These are phyloP conservation scores for Botrytis paeoniae DNA, from an alignment of 2,329 filamentous ascomycete genomes.

Conservation along the genomic window DNA sequence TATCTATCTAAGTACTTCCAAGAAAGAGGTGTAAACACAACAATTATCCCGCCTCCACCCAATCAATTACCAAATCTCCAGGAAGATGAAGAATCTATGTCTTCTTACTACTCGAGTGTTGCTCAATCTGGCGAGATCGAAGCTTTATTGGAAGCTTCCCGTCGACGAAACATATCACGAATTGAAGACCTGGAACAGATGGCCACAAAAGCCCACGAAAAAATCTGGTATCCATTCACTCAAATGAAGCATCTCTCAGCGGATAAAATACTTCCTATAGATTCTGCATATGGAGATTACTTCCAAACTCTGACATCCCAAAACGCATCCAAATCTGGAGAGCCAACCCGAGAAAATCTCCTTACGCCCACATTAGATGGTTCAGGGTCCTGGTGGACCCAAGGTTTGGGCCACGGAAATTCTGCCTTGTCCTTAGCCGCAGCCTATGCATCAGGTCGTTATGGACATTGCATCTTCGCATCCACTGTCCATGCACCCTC, in stretches of 20 bases:
- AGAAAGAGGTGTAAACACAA: conserved; percentile 54
- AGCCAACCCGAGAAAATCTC: conserved; percentile 36
- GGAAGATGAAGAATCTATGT: conserved; percentile 57
- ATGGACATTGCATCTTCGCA: conserved; percentile 87
- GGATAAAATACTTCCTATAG: conserved; percentile 68
- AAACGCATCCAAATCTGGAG: not conserved
- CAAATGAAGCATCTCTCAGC: conserved; percentile 66
- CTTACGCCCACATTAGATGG: conserved; percentile 73
- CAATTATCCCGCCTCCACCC: conserved; percentile 59
- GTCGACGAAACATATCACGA: conserved; percentile 52
- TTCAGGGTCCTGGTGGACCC: conserved; percentile 89
- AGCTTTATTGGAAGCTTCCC: conserved; percentile 50
- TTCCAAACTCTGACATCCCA: conserved; percentile 57
- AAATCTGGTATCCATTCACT: conserved; percentile 86
- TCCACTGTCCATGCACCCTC: conserved; percentile 77
- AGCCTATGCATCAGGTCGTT: conserved; percentile 77
- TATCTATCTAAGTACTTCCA: conserved; percentile 69
- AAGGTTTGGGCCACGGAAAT: conserved; percentile 79
- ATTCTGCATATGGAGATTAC: conserved; percentile 75
- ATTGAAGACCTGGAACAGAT: conserved; percentile 60
- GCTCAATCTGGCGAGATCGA: conserved; percentile 42
- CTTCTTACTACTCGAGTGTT: conserved; percentile 57
- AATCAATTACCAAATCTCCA: conserved; percentile 38
- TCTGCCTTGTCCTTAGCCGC: conserved; percentile 68
- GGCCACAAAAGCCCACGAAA: conserved; percentile 55